A percentile compares a stretch with the other conserved stretches of the same genome.
Conservation (phyloP, 306 rosid genomes). For the Ziziphus jujuba region DNA sequence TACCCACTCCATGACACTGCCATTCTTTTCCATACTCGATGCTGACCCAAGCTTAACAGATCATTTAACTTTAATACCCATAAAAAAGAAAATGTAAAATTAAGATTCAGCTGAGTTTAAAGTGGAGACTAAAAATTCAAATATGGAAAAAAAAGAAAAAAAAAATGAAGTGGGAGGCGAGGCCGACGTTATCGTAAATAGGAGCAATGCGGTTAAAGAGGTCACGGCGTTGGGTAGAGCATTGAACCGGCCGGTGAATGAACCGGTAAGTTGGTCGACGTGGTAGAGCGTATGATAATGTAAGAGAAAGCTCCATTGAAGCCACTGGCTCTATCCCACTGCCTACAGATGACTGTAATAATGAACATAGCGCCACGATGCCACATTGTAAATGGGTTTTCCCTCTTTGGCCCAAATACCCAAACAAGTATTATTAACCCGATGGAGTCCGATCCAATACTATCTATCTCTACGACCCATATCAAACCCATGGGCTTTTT, state of each 20-base stretch:
- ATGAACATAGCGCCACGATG: no score
- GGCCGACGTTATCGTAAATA: conserved; percentile 67
- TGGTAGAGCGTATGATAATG: conserved; percentile 18
- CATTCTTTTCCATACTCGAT: conserved; percentile 94
- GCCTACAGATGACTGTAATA: no score
- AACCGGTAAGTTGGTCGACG: conserved; percentile 29
- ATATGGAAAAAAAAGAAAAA: background rate
- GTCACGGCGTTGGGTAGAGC: conserved; percentile 55
- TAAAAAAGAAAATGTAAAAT: background rate
- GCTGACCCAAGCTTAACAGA: conserved; percentile 82
- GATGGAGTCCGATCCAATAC: no score
- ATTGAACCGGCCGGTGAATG: conserved; percentile 38
- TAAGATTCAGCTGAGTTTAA: no score
- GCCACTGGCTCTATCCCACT: no score
- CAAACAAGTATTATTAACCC: no score
- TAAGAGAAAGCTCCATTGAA: conserved; percentile 20
- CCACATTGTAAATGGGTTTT: no score
- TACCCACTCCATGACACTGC: conserved; percentile 84
- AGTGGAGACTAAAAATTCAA: background rate
- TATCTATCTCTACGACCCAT: no score
- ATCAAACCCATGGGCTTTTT: no score
- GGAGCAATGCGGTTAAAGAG: conserved; percentile 87
- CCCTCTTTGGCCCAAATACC: no score
- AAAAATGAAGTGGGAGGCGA: background rate
- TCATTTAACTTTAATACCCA: conserved; percentile 57